Conservation (phyloP, 306 rosid genomes). For the Coriaria nepalensis region DNA sequence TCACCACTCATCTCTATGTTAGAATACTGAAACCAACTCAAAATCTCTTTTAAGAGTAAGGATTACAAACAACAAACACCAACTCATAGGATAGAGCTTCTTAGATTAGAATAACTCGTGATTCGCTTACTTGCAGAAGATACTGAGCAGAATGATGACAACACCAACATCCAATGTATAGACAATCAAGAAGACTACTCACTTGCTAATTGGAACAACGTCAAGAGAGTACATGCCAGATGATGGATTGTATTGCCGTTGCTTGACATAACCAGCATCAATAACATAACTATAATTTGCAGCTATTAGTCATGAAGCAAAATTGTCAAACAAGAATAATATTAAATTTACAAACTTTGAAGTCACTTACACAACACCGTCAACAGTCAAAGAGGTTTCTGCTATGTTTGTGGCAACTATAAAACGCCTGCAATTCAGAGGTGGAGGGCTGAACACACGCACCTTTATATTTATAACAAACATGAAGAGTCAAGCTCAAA, state of each 20-base stretch:
- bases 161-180: not conserved
- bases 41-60: too few species aligned
- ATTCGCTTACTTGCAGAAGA: too few species aligned
- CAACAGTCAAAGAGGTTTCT: slow-evolving; percentile 97
- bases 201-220: slow-evolving; percentile 98
- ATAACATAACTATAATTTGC: slow-evolving; percentile 62
- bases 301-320: slow-evolving; percentile 2
- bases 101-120: too few species aligned
- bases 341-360: slow-evolving; percentile 1
- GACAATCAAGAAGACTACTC: slow-evolving; percentile 16
- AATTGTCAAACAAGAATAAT: slow-evolving; percentile 9
- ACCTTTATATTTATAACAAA: slow-evolving; percentile 41
- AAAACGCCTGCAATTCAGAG: slow-evolving; percentile 83
- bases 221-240: slow-evolving; percentile 95
- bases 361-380: slow-evolving; percentile 86
- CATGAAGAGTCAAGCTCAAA: slow-evolving; percentile 17
- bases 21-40: too few species aligned
- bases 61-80: too few species aligned
- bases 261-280: slow-evolving; percentile 97
- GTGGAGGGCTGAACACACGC: slow-evolving; percentile 83
- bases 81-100: too few species aligned
- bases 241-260: slow-evolving; percentile 86
- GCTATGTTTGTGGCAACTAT: slow-evolving; percentile 96
- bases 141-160: slow-evolving; percentile 6
- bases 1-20: too few species aligned